These are phyloP conservation scores for Melastoma malabathricum DNA, from an alignment of 345 rosid species.

Conservation along the genomic window DNA sequence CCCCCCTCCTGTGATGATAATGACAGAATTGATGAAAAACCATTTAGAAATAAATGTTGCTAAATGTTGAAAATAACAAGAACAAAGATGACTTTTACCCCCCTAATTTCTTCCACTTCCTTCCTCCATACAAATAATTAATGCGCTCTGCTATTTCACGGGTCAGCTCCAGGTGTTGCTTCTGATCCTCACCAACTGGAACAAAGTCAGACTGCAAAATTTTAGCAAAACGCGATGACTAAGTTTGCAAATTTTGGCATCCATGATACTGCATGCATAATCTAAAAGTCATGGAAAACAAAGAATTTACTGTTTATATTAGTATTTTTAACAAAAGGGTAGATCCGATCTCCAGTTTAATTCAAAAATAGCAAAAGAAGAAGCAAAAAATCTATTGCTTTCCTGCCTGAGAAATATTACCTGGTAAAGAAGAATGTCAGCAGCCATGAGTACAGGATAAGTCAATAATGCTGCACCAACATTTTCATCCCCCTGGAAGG, in stretches of 20 bases:
- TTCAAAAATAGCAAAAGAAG: too few species aligned
- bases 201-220: conserved; percentile 75
- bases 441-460: conserved; percentile 85
- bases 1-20: conserved; percentile 49
- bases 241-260: too few species aligned
- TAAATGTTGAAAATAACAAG: neutral
- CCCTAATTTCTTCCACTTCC: conserved; percentile 95
- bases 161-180: conserved; percentile 87
- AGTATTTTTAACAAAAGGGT: too few species aligned
- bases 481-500: conserved; percentile 72
- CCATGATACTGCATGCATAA: too few species aligned
- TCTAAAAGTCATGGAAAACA: too few species aligned
- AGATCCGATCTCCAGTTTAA: too few species aligned
- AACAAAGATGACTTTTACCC: conserved; percentile 32
- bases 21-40: conserved; percentile 6
- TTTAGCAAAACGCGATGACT: neutral
- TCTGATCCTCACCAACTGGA: conserved; percentile 97
- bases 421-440: conserved; percentile 88
- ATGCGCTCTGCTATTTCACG: conserved; percentile 77
- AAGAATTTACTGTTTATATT: too few species aligned
- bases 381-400: conserved; percentile 2
- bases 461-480: conserved; percentile 68
- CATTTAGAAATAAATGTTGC: conserved; percentile 1
- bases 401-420: conserved; percentile 14
- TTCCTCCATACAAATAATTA: conserved; percentile 76